Evolutionary conservation across 352 stramenopile genomes (phyloP).

Genomic region (Phytophthora tubulina): DNA sequence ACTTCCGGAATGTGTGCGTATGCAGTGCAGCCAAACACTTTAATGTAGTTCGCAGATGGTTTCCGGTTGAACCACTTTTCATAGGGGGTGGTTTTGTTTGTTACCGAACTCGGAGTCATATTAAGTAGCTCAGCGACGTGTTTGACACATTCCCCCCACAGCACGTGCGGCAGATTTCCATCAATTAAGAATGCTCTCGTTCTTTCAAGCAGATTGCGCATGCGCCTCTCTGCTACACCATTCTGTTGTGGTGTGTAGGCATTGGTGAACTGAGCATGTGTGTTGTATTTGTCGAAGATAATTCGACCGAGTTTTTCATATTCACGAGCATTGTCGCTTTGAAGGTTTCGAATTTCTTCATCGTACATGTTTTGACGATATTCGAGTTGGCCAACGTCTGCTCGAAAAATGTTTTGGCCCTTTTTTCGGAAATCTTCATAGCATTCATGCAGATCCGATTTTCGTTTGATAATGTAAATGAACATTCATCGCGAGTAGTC

Average conservation of each 20-base stretch:
- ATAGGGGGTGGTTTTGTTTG: not conserved
- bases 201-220: too few relatives aligned
- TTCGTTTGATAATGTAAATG: not conserved
- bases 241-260: not conserved
- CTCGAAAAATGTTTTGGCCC: not conserved
- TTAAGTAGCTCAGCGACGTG: not conserved
- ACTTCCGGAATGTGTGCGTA: slow-evolving; percentile 1
- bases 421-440: not conserved
- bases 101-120: not conserved
- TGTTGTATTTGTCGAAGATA: too few relatives aligned
- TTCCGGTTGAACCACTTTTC: slow-evolving; percentile 5
- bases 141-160: not conserved
- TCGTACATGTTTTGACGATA: too few relatives aligned
- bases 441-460: not conserved
- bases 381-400: not conserved
- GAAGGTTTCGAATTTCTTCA: too few relatives aligned
- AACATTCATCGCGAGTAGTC: not conserved
- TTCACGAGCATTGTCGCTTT: too few relatives aligned
- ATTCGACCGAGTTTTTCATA: too few relatives aligned
- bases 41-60: slow-evolving; percentile 1
- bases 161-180: not conserved
- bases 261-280: too few relatives aligned
- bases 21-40: slow-evolving; percentile 8
- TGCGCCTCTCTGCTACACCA: not conserved
- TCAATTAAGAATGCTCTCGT: not conserved